Evolutionary conservation across 192 early-diverging fungal genomes (phyloP).

Genomic region (Umbelopsis sp.): DNA sequence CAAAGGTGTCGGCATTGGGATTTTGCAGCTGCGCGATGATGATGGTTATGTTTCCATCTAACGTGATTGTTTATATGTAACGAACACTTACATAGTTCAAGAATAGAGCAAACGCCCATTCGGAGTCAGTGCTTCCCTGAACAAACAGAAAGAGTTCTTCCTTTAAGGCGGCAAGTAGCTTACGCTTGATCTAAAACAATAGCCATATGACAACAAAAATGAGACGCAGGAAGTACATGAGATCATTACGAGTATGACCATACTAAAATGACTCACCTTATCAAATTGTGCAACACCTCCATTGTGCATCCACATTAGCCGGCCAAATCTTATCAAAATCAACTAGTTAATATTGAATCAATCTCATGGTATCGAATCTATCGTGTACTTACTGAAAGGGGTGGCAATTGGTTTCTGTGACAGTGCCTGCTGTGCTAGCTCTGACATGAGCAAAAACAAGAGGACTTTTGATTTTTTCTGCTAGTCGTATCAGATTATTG

Average conservation of each 20-base stretch:
- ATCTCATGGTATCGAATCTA: neutral
- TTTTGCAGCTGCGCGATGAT: slow-evolving; percentile 36
- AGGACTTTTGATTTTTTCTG: slow-evolving; percentile 73
- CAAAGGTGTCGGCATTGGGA: slow-evolving; percentile 52
- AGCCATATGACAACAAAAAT: neutral
- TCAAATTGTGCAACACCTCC: slow-evolving; percentile 70
- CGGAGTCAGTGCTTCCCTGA: slow-evolving; percentile 81
- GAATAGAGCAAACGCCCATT: slow-evolving; percentile 82
- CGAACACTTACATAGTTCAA: slow-evolving; percentile 62
- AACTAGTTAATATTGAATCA: slow-evolving; percentile 6
- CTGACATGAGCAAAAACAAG: slow-evolving; percentile 82
- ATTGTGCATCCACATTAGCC: slow-evolving; percentile 87
- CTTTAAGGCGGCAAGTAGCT: slow-evolving; percentile 58
- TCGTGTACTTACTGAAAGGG: slow-evolving; percentile 55
- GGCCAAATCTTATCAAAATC: slow-evolving; percentile 45
- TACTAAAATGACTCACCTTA: slow-evolving; percentile 35
- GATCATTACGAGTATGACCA: neutral
- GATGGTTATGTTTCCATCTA: neutral
- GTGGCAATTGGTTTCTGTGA: slow-evolving; percentile 77
- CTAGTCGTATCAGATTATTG: slow-evolving; percentile 70
- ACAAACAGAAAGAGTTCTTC: slow-evolving; percentile 73
- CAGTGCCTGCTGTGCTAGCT: slow-evolving; percentile 73
- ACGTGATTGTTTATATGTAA: neutral
- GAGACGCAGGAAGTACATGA: neutral
- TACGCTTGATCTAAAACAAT: slow-evolving; percentile 62